phyloP scores from a whole-genome alignment of 306 rosid species.

The Ziziphus jujuba region DNA sequence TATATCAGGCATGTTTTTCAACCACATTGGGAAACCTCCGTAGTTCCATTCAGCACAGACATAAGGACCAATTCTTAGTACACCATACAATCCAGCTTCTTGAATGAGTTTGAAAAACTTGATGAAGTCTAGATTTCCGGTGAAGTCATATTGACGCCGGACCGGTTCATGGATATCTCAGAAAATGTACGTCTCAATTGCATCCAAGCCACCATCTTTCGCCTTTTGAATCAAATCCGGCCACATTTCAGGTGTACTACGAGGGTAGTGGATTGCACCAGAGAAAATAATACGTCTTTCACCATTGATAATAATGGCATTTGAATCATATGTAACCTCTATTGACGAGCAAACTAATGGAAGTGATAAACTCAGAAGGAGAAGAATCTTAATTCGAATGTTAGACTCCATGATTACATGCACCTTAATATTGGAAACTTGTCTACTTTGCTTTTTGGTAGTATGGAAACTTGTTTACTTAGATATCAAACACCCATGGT shows the following conservation, averaged over 20 bases:
- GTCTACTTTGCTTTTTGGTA: no score
- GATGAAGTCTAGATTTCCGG: slow-evolving; percentile 30
- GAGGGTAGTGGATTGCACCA: slow-evolving; percentile 36
- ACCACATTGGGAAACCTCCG: slow-evolving; percentile 40
- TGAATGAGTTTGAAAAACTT: slow-evolving; percentile 22
- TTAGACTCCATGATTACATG: not conserved
- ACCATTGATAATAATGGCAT: slow-evolving; percentile 34
- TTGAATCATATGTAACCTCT: slow-evolving; percentile 16
- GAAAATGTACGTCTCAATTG: slow-evolving; percentile 39
- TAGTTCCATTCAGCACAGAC: slow-evolving; percentile 37
- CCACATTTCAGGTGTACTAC: slow-evolving; percentile 36
- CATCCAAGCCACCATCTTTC: slow-evolving; percentile 31
- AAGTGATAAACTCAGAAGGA: not conserved
- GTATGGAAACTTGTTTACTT: not conserved
- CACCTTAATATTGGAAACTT: no score
- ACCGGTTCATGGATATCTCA: slow-evolving; percentile 36
- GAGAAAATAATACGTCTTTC: slow-evolving; percentile 26
- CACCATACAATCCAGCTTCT: slow-evolving; percentile 18
- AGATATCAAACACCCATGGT: not conserved
- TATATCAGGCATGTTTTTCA: slow-evolving; percentile 27
- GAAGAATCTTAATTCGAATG: not conserved
- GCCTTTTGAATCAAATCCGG: slow-evolving; percentile 28
- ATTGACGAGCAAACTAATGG: not conserved
- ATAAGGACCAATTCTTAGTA: slow-evolving; percentile 35
- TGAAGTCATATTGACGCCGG: slow-evolving; percentile 24